Base-by-base conservation (phyloP, 345 rosid species). In the Pistacia atlantica region DNA sequence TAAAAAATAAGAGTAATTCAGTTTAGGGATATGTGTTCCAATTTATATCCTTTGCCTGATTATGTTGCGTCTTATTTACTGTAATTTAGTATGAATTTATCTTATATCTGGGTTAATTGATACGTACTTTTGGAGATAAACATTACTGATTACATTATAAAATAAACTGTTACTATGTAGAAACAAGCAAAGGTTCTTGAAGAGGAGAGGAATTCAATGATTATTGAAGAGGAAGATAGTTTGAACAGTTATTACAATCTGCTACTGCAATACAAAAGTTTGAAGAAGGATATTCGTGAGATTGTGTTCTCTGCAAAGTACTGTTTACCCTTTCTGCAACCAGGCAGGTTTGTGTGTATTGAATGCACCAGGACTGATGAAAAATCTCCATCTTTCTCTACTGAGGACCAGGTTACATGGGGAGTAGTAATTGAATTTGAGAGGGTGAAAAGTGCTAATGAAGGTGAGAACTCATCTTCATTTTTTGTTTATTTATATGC, bases 221-320 rank as follows among this genome's bases (percentile, higher is more conserved):
- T 90, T 74, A 89, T 96, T 70, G 97, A 93, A 83, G 98, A 93
- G 81, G 98, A 96, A 90, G 99, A 96, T 75, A 89, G 88, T 83
- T 86, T 96, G 75, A 90, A 83, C 80, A 87, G 81, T 72, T 93
- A 92, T 82, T 93, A 96, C 82, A 87, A 91, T 83, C 77, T 96
- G 84, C 86, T 92, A 76, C 86, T 88, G 66, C 97, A 93, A 71
- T 83, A 88, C 71, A 90, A 80, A 87, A 86, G 84, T 78, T 84
- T 92, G 87, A 92, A 91, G 89, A 87, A 88, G 81, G 99, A 93
- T 77, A 83, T 83, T 63, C 86, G 90, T 73, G 91, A 92, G 62
- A 90, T 96, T 80, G 91, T 89, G 71, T 82, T 90, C 73, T 84
- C 97, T 72, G 97, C 99, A 28, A 93, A 85, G 83, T 80, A 96